Evolutionary conservation across 2,329 filamentous ascomycete genomes (phyloP), one percentile per base, ranked within the genome.

Genomic region (Colletotrichum paranaense): DNA sequence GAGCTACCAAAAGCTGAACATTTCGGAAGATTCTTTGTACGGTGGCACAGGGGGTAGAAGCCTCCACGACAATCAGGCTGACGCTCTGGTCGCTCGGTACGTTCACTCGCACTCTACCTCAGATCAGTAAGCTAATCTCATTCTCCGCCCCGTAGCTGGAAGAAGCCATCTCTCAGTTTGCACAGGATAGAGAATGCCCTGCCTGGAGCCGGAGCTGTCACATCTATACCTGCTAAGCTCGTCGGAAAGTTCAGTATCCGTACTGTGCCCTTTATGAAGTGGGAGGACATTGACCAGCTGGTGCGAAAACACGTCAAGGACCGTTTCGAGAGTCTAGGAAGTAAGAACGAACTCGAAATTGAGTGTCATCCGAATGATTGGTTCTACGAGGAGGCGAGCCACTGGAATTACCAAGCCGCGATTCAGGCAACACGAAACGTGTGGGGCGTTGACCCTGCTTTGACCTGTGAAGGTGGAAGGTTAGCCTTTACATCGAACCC

Each of bases 231-330:
- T 3, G 96, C 97, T 79, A 98, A 98, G 88, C 96, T 98, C 68
- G 93, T 93, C 79, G 97, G 97, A 85, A 99, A 99, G 87, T 99
- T 99, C 88, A 97, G 94, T 64, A 98, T 99, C 85, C 92, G 97
- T 78, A 98, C 95, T 42, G 97, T 99, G 19, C 97, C 97, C 64
- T 91, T 99, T 86, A 99, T 99, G 97, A 94, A 98, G 81, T 94
- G 95, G 78, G 92, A 95, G 67, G 91, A 92, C 81, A 97, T 98
- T 79, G 97, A 97, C 85, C 89, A 91, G 80, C 89, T 93, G 60
- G 96, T 99, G 55, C 93, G 91, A 86, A 92, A 93, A 82, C 93
- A 95, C 82, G 89, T 98, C 75, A 89, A 95, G 80, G 92, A 93
- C 75, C 92, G 93, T 77, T 98, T 97, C 82, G 92, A 93, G 78